Conservation (phyloP, 140 eudicot species). For the Ambrosia hybrid region DNA sequence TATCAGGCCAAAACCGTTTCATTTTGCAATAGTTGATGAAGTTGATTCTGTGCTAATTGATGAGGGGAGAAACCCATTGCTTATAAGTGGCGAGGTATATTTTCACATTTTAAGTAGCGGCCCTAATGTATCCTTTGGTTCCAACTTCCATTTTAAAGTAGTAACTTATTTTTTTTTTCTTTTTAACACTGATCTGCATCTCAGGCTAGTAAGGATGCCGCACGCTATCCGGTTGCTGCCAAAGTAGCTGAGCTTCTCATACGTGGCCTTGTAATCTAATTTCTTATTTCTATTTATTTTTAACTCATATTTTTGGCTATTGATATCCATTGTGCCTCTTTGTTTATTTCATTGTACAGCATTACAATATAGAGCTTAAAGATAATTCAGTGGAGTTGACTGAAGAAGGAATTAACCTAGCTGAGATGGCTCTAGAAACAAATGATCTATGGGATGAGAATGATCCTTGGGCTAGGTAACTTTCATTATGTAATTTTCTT, state of each 20-base stretch:
- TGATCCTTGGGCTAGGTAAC: conserved; percentile 99
- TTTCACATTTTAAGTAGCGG: conserved; percentile 9
- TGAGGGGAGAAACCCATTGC: conserved; percentile 95
- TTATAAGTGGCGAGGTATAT: conserved; percentile 90
- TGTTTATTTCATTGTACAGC: conserved; percentile 46
- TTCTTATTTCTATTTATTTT: conserved; percentile 14
- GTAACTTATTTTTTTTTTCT: conserved; percentile 1
- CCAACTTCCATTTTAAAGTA: neutral
- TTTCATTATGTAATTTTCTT: neutral
- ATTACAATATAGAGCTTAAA: conserved; percentile 87
- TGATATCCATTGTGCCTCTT: neutral
- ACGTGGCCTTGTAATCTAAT: conserved; percentile 57
- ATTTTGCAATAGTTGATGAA: conserved; percentile 98
- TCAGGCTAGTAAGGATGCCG: conserved; percentile 93
- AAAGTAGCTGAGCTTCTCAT: conserved; percentile 96
- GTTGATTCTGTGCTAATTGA: conserved; percentile 97
- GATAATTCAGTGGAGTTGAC: conserved; percentile 95
- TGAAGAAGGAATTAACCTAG: conserved; percentile 81
- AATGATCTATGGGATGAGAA: conserved; percentile 95
- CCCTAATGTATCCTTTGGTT: conserved; percentile 5
- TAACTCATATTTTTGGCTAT: conserved; percentile 12
- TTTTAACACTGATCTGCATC: conserved; percentile 14
- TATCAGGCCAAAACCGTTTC: conserved; percentile 97
- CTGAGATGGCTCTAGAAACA: conserved; percentile 97
- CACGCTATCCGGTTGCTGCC: conserved; percentile 98